Conservation (phyloP, 2,329 filamentous ascomycete genomes). For the Geosmithia flava region DNA sequence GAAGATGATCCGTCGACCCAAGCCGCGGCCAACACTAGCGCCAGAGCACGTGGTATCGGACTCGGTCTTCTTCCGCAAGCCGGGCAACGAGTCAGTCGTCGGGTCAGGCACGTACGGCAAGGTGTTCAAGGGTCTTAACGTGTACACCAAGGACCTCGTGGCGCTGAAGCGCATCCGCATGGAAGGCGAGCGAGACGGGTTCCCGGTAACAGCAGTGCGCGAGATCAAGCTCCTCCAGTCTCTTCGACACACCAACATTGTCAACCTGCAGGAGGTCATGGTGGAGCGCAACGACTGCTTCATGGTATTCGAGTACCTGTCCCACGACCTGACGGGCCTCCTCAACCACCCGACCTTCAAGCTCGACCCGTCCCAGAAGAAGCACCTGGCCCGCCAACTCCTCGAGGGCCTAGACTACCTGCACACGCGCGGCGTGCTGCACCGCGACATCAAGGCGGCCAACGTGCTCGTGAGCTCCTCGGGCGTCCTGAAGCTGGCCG, state of each 20-base stretch:
- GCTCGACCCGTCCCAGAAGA: slow-evolving; percentile 75
- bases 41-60: slow-evolving; percentile 66
- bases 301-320: slow-evolving; percentile 98
- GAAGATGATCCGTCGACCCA: slow-evolving; percentile 57
- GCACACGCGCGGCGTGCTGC: slow-evolving; percentile 82
- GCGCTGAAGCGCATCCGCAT: slow-evolving; percentile 86
- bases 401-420: slow-evolving; percentile 92
- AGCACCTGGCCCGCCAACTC: slow-evolving; percentile 83
- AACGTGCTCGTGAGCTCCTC: slow-evolving; percentile 91
- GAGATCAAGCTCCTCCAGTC: slow-evolving; percentile 90
- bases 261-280: slow-evolving; percentile 84
- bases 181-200: slow-evolving; percentile 85
- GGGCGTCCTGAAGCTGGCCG: slow-evolving; percentile 81
- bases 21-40: slow-evolving; percentile 57
- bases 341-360: slow-evolving; percentile 90
- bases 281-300: slow-evolving; percentile 98
- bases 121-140: slow-evolving; percentile 86
- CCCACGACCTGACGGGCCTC: slow-evolving; percentile 88
- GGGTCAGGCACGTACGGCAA: slow-evolving; percentile 94
- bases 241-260: slow-evolving; percentile 69
- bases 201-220: slow-evolving; percentile 80
- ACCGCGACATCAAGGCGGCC: slow-evolving; percentile 95
- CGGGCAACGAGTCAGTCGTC: slow-evolving; percentile 93
- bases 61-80: slow-evolving; percentile 89
- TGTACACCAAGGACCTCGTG: slow-evolving; percentile 76